A percentile compares a stretch with the other conserved stretches of the same genome.
Conservation (phyloP, 2,329 filamentous ascomycete species). For the Sclerotinia sclerotiorum region DNA sequence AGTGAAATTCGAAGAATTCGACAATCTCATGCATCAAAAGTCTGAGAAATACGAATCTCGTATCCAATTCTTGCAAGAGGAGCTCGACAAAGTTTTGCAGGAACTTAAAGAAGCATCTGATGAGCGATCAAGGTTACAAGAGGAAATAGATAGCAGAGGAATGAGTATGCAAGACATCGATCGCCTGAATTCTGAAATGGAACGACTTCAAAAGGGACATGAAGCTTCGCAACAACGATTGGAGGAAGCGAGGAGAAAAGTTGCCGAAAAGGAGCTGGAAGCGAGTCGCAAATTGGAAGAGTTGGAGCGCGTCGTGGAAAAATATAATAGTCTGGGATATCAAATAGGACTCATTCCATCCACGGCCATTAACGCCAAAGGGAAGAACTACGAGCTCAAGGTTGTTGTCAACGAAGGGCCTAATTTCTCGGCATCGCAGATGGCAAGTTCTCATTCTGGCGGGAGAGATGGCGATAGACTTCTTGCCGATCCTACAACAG, state of each 20-base stretch:
- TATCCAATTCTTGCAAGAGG: constrained; percentile 79
- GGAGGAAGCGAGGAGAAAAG: constrained; percentile 80
- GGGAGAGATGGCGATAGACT: constrained; percentile 67
- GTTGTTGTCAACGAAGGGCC: constrained; percentile 77
- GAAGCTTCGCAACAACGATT: constrained; percentile 73
- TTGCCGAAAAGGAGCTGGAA: constrained; percentile 84
- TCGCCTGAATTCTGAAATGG: constrained; percentile 94
- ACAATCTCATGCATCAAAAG: constrained; percentile 76
- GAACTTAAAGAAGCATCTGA: constrained; percentile 80
- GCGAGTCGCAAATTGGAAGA: constrained; percentile 85
- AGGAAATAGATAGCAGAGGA: constrained; percentile 85
- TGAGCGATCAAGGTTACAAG: constrained; percentile 77
- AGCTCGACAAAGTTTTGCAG: constrained; percentile 73
- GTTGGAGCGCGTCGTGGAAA: constrained; percentile 84
- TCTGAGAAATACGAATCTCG: constrained; percentile 85
- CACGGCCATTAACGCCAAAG: constrained; percentile 81
- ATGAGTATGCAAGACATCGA: constrained; percentile 98
- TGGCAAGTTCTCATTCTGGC: constrained; percentile 41
- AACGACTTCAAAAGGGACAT: constrained; percentile 85
- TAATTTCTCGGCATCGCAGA: constrained; percentile 69
- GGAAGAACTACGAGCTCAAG: constrained; percentile 78
- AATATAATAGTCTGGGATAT: constrained; percentile 92
- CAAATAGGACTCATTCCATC: constrained; percentile 87
- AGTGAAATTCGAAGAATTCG: constrained; percentile 94
- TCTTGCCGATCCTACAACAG: constrained; percentile 75